phyloP scores from a whole-genome alignment of 257 asterid species.

The Ligustrum vulgare region DNA sequence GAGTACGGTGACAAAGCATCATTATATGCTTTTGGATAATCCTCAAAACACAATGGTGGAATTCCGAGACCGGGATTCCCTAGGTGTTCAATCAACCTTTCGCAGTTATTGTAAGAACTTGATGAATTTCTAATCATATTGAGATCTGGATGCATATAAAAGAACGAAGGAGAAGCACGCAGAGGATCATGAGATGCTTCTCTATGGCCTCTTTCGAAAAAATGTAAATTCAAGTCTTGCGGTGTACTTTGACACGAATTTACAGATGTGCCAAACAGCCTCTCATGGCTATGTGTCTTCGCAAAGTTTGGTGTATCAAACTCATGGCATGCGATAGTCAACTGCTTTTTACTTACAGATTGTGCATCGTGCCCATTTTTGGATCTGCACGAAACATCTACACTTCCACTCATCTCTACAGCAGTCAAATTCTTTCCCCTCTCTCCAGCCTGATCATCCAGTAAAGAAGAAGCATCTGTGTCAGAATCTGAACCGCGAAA shows the following conservation, averaged over 20 bases:
- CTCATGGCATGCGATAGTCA: slow-evolving; percentile 7
- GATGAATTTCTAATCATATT: slow-evolving; percentile 26
- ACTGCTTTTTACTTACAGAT: slow-evolving; percentile 28
- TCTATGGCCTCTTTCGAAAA: too few relatives aligned
- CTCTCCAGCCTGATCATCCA: slow-evolving; percentile 13
- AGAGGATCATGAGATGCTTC: neutral
- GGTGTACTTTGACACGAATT: slow-evolving; percentile 19
- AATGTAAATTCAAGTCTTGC: slow-evolving; percentile 11
- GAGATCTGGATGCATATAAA: neutral
- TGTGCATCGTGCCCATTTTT: slow-evolving; percentile 33
- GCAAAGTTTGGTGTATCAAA: slow-evolving; percentile 15
- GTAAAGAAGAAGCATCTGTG: slow-evolving; percentile 20
- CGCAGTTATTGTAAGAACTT: slow-evolving; percentile 21
- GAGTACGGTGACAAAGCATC: slow-evolving; percentile 30
- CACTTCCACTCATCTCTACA: slow-evolving; percentile 31
- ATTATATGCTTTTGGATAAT: slow-evolving; percentile 27
- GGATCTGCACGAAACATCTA: slow-evolving; percentile 19
- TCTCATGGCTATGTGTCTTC: slow-evolving; percentile 26
- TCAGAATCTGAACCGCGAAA: slow-evolving; percentile 18
- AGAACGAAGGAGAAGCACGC: neutral
- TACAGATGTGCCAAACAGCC: slow-evolving; percentile 22
- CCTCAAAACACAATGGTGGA: slow-evolving; percentile 35
- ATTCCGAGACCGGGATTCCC: slow-evolving; percentile 28
- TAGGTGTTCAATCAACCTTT: slow-evolving; percentile 31
- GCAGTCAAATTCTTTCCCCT: slow-evolving; percentile 20